Percentiles rank a stretch among this genome's conserved stretches.
Conservation (phyloP, 169 alveolate genomes). For the Eimeria falciformis region DNA sequence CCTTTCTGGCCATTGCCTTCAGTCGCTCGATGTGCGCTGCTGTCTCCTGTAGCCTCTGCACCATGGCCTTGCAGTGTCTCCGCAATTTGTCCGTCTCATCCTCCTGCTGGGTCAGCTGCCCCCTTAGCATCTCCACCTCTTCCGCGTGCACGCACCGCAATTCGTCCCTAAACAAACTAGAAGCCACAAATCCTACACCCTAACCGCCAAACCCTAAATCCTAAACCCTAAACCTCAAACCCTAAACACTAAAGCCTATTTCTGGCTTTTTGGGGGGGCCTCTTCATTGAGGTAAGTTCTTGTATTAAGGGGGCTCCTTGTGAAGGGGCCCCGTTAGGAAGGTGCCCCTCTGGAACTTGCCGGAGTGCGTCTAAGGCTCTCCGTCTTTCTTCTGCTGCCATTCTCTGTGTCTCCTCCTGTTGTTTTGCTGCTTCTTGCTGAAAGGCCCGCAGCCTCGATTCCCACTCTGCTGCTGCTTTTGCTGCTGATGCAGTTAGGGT, state of each 20-base stretch:
- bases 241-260: conserved; percentile 1
- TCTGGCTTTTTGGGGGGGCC: too few relatives aligned
- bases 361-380: conserved; percentile 26
- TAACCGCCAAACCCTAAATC: background rate
- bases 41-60: background rate
- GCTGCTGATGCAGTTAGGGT: conserved; percentile 32
- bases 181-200: background rate
- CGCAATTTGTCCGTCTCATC: background rate
- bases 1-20: background rate
- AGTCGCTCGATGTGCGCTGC: background rate
- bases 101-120: conserved; percentile 8
- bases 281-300: too few relatives aligned
- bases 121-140: background rate
- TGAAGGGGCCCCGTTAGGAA: too few relatives aligned
- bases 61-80: background rate
- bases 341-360: too few relatives aligned
- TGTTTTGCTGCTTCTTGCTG: conserved; percentile 24
- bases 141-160: background rate
- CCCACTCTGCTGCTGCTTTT: conserved; percentile 31
- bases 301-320: too few relatives aligned
- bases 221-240: background rate
- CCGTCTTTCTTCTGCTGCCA: conserved; percentile 21
- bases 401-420: background rate
- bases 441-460: background rate
- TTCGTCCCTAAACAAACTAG: background rate